Evolutionary conservation across 305 asterid species (phyloP).

Genomic region (Caryopteris hybrid): DNA sequence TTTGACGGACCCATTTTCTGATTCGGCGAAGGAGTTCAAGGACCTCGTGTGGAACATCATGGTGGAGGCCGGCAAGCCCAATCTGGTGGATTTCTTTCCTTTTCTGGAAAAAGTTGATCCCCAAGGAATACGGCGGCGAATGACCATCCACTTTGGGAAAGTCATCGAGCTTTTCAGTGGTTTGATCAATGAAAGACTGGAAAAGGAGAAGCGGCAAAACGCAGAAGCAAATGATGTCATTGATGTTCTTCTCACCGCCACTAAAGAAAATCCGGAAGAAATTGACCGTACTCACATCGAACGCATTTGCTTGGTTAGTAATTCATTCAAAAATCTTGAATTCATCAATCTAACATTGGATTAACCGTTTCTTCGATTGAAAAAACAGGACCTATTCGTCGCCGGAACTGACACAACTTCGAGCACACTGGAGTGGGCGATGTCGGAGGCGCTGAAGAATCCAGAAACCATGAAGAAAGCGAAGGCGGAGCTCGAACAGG

Average conservation of each 20-base stretch:
- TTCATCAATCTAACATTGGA: too few relatives aligned
- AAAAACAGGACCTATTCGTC: slow-evolving; percentile 37
- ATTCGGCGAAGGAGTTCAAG: slow-evolving; percentile 53
- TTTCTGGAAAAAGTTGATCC: slow-evolving; percentile 40
- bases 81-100: slow-evolving; percentile 54
- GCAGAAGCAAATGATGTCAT: slow-evolving; percentile 30
- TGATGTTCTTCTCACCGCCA: slow-evolving; percentile 33
- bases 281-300: slow-evolving; percentile 55
- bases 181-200: slow-evolving; percentile 36
- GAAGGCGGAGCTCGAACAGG: slow-evolving; percentile 40
- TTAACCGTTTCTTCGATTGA: neutral
- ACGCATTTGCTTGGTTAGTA: slow-evolving; percentile 57
- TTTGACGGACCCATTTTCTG: slow-evolving; percentile 46
- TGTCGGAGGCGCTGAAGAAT: slow-evolving; percentile 43
- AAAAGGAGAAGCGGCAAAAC: slow-evolving; percentile 8
- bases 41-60: slow-evolving; percentile 37
- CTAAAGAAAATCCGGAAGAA: slow-evolving; percentile 42
- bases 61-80: slow-evolving; percentile 50
- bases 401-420: slow-evolving; percentile 66
- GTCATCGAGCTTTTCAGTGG: slow-evolving; percentile 24
- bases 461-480: slow-evolving; percentile 45
- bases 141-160: slow-evolving; percentile 29
- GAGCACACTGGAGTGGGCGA: slow-evolving; percentile 66
- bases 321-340: too few relatives aligned
- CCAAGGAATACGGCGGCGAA: slow-evolving; percentile 48